Evolutionary conservation across 345 rosid species (phyloP), one percentile per base, ranked within the genome.

Genomic region (Moringa oleifera): DNA sequence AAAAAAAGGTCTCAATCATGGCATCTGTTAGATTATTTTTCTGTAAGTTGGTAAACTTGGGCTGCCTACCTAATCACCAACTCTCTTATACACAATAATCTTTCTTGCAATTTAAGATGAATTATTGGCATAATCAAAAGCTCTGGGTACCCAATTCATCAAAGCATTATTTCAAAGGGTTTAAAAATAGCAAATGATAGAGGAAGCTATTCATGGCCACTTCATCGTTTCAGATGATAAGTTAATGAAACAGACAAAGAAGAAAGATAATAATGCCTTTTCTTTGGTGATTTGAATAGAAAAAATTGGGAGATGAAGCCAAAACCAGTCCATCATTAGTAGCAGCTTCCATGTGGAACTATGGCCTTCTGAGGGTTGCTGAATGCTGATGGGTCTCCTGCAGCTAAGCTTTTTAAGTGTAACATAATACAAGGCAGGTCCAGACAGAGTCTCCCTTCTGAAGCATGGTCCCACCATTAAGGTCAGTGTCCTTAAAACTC

Each of bases 301-400:
- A 51, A 50, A 41, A 53, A 0, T 51, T 31, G 0, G 46, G 0
- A 68, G 63, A 62, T 28, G 60, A 59, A 62, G 70, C 77, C 84
- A 76, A 76, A 68, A 41, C 25, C 51, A 66, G 57, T 22, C 59
- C 10, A 74, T 73, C 59, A 76, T 71, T 73, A 72, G 12, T 45
- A 56, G 66, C 77, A 49, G 61, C 53, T 72, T 54, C 70, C 77
- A 67, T 69, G 79, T 77, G 79, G 49, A 61, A 62, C 51, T 63
- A 61, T 68, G 18, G n/a, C n/a, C n/a, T n/a, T n/a, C n/a, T n/a
- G 33, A 57, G 50, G 58, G 28, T 6, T n/a, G n/a, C n/a, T n/a
- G n/a, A n/a, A n/a, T 13, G 17, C 31, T 20, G 57, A 37, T 50
- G 46, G n/a, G 63, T 0, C 17, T 41, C 51, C 20, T 37, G 67